Evolutionary conservation across 2,329 filamentous ascomycete genomes (phyloP).

Genomic region (Fusarium tanahbumbuense): DNA sequence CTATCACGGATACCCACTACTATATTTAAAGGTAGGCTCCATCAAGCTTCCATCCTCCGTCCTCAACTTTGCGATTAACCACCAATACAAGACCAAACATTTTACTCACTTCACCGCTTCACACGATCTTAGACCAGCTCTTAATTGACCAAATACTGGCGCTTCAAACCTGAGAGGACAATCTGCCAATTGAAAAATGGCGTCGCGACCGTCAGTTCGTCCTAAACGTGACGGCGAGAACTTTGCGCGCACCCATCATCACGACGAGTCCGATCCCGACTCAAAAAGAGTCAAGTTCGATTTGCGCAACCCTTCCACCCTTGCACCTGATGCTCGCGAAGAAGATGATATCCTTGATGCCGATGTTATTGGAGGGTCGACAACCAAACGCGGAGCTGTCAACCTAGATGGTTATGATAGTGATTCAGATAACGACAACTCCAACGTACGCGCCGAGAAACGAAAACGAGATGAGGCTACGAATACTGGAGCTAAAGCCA

Average conservation of each 20-base stretch:
- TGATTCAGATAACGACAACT: conserved; percentile 92
- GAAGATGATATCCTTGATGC: conserved; percentile 82
- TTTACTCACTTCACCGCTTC: background rate
- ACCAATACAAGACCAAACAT: background rate
- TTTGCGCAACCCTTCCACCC: conserved; percentile 89
- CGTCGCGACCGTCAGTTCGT: conserved; percentile 73
- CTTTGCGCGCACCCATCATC: conserved; percentile 79
- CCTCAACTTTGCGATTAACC: conserved; percentile 16
- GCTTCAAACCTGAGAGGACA: background rate
- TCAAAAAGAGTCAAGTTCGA: conserved; percentile 91
- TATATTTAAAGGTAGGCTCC: conserved; percentile 13
- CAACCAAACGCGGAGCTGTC: conserved; percentile 90
- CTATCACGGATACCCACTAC: background rate
- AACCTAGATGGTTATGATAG: conserved; percentile 98
- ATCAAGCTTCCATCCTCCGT: conserved; percentile 21
- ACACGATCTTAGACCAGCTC: background rate
- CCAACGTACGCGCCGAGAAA: conserved; percentile 77
- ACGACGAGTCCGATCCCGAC: conserved; percentile 59
- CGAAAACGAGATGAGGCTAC: conserved; percentile 63
- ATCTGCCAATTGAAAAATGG: conserved; percentile 55
- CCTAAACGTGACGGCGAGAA: conserved; percentile 87
- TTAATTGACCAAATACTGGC: background rate
- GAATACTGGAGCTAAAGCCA: conserved; percentile 51
- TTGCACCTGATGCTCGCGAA: conserved; percentile 83
- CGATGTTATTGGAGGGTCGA: conserved; percentile 87